Conservation (phyloP, 2,329 filamentous ascomycete genomes). For the Talaromyces sp. region DNA sequence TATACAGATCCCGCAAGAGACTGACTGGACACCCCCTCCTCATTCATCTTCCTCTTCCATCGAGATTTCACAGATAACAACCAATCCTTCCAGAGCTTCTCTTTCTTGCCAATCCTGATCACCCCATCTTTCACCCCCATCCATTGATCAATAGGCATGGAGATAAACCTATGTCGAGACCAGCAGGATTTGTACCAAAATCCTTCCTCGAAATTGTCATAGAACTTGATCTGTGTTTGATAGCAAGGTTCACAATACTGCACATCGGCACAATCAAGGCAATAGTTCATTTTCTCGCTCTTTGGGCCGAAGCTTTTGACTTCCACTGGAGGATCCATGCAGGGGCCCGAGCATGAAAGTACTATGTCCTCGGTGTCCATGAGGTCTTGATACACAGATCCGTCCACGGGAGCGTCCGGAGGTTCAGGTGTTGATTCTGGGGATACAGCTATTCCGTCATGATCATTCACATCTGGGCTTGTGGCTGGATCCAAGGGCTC, state of each 20-base stretch:
- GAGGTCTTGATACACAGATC: neutral
- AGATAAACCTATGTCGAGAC: neutral
- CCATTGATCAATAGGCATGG: conserved; percentile 3
- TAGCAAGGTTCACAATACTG: neutral
- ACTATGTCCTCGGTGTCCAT: neutral
- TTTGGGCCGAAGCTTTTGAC: neutral
- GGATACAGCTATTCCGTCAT: neutral
- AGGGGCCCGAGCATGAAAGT: neutral
- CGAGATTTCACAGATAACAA: conserved; percentile 1
- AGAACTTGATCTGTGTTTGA: neutral
- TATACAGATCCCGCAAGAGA: neutral
- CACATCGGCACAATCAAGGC: neutral
- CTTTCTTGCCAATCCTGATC: conserved; percentile 1
- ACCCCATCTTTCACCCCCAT: neutral
- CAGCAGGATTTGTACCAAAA: conserved; percentile 2
- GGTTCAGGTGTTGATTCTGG: neutral
- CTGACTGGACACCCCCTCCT: neutral
- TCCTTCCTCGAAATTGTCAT: neutral
- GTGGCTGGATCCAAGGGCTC: neutral
- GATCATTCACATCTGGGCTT: neutral
- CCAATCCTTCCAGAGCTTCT: conserved; percentile 5
- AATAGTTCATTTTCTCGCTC: neutral
- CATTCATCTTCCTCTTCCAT: conserved; percentile 1
- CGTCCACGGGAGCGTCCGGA: neutral
- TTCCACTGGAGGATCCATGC: neutral